Evolutionary conservation across 257 asterid species (phyloP).

Genomic region (Solanum corneliomulleri): DNA sequence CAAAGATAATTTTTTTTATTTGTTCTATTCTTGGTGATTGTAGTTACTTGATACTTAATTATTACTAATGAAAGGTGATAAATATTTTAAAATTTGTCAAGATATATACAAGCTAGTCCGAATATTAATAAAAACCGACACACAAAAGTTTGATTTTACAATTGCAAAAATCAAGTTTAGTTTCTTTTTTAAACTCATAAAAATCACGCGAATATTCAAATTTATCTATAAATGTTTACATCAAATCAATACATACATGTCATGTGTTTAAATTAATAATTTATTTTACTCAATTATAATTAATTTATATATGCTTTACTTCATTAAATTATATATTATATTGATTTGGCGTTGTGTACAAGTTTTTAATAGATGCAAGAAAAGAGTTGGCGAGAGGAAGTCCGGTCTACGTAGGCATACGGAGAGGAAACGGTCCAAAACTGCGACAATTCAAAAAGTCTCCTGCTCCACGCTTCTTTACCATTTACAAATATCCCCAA

Average conservation of each 20-base stretch:
- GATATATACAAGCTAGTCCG: no score
- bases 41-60: no score
- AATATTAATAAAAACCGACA: no score
- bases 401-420: not conserved
- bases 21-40: no score
- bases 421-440: not conserved
- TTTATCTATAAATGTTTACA: not conserved
- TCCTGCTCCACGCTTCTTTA: not conserved
- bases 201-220: not conserved
- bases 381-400: not conserved
- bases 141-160: no score
- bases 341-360: accelerated
- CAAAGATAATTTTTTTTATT: no score
- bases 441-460: not conserved
- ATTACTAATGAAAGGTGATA: no score
- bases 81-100: no score
- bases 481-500: not conserved
- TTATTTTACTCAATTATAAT: accelerated
- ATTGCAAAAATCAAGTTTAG: not conserved
- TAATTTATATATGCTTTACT: no score
- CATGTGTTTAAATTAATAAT: no score
- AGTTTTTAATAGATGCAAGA: not conserved
- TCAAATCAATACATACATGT: no score
- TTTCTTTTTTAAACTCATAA: not conserved
- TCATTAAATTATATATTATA: no score